Conservation (phyloP, 345 rosid species). For the Geranium rotundifolium region DNA sequence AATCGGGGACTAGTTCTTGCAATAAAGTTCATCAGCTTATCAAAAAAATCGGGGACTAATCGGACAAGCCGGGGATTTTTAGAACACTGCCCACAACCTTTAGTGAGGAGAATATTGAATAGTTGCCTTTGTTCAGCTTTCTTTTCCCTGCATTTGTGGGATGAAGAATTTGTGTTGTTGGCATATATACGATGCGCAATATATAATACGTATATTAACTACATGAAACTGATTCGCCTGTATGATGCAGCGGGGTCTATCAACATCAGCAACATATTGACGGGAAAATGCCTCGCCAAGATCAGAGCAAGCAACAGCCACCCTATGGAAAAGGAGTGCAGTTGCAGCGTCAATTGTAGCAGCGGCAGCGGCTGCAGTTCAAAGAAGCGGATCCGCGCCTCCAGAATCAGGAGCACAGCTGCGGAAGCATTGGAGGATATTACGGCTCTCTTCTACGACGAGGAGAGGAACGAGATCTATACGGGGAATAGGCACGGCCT, state of each 20-base stretch:
- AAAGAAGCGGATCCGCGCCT: constrained; percentile 10
- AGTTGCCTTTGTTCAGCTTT: no score
- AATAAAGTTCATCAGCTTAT: no score
- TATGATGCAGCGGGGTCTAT: constrained; percentile 54
- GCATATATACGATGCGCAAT: no score
- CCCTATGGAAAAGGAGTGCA: constrained; percentile 21
- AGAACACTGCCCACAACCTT: no score
- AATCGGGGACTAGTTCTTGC: no score
- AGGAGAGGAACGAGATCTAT: constrained; percentile 67
- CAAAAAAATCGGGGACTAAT: no score
- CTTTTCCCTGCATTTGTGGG: no score
- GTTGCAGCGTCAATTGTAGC: constrained; percentile 16
- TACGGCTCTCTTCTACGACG: constrained; percentile 65
- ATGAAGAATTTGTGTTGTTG: no score
- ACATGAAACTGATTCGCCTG: no score
- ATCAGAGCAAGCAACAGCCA: constrained; percentile 38
- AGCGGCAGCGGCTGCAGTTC: constrained; percentile 12
- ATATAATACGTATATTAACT: no score
- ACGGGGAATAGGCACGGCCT: constrained; percentile 62
- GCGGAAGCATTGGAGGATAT: constrained; percentile 70
- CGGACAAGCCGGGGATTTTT: no score
- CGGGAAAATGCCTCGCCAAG: constrained; percentile 61
- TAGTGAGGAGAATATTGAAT: no score
- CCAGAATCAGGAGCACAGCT: constrained; percentile 40
- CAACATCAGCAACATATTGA: constrained; percentile 53